Conservation (phyloP, 176 grass and related monocot species). For the Carex kokanica region DNA sequence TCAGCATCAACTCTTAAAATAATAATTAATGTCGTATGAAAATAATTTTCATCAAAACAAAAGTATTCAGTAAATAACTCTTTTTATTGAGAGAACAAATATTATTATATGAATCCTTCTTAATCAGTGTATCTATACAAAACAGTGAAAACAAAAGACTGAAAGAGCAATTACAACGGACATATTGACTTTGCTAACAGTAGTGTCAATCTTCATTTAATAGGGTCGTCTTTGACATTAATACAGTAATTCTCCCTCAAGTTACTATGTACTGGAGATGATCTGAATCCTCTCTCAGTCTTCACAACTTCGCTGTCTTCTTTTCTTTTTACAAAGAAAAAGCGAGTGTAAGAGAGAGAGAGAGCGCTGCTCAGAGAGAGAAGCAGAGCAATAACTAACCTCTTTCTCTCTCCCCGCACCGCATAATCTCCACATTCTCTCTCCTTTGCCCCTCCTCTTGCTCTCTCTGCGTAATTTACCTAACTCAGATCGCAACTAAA, state of each 20-base stretch:
- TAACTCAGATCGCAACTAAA: conserved; percentile 25
- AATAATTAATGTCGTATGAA: neutral
- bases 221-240: neutral
- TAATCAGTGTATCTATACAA: neutral
- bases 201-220: neutral
- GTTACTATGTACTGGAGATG: neutral
- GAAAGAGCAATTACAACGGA: no score
- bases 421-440: conserved; percentile 17
- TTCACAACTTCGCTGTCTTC: conserved; percentile 1
- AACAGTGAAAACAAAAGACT: neutral
- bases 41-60: neutral
- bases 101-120: neutral
- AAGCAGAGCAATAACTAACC: conserved; percentile 33
- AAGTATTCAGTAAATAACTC: neutral
- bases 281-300: neutral
- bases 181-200: neutral
- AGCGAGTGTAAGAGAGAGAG: conserved; percentile 19
- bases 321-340: conserved; percentile 27
- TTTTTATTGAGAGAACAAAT: neutral
- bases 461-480: neutral
- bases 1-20: neutral
- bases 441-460: neutral
- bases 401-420: conserved; percentile 5
- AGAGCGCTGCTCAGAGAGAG: neutral
- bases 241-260: neutral